Evolutionary conservation across 1,284 basidiomycete genomes (phyloP), one percentile per base, ranked within the genome.

Genomic region (Gastroboletus turbinatus): DNA sequence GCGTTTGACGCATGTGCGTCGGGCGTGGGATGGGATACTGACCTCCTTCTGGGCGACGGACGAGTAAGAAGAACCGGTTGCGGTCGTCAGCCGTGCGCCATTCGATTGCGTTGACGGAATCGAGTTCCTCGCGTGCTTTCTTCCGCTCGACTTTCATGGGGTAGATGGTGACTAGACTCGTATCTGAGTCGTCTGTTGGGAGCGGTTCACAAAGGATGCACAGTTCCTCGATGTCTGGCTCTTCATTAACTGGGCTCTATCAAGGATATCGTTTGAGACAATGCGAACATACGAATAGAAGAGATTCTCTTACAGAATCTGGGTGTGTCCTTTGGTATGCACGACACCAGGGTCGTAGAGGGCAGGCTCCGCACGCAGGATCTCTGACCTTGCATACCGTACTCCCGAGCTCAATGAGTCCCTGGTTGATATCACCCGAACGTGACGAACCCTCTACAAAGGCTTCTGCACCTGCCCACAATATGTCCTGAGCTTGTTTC

Each of bases 121-220:
- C 93, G 39, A 91, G 76, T 69, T 98, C 96, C 65, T 91, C 87
- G 39, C 94, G 79, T 3, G 87, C 83, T 66, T 87, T 91, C 75
- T 95, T 96, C 63, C 90, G 89, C 55, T 85, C 84, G 13, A 81
- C 84, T 66, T 89, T 92, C 90, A 97, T 93, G 0, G 96, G 96
- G 70, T 90, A 98, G 19, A 83, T 75, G 10, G 83, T 88, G 30
- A 93, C 89, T 19, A 68, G 63, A 3, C 64, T 67, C 7, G 58
- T 46, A 27, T 64, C 64, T 25, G 35, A 23, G 40, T 70, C 66
- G 27, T 66, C 55, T 1, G 62, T 62, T 13, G 80, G 76, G n/a
- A 92, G 69, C 0, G 88, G 84, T 56, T 83, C 81, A 67, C 94
- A 97, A 1, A 92, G 59, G 1, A 72, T 72, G 71, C 94, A 97